These are phyloP conservation scores for Pichia membranifaciens DNA, from an alignment of 805 yeast genomes.

Conservation along the genomic window DNA sequence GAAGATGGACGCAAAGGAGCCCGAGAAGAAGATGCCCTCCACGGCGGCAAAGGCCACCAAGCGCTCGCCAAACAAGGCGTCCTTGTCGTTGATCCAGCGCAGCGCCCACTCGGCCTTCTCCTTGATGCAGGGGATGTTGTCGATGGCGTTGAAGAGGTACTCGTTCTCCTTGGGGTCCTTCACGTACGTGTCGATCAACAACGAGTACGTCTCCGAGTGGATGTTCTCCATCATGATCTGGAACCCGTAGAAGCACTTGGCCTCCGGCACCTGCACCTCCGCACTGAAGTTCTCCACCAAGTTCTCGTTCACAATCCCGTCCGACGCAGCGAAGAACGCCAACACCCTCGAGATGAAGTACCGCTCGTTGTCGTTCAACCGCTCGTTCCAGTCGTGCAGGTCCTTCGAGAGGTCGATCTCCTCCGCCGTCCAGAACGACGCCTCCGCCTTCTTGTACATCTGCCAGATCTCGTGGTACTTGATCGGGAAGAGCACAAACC, in stretches of 20 bases:
- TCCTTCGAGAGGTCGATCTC: conserved; percentile 96
- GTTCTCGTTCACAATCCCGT: conserved; percentile 97
- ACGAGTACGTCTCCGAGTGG: conserved; percentile 94
- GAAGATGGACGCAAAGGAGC: conserved; percentile 96
- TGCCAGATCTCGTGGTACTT: conserved; percentile 98
- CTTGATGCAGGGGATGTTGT: conserved; percentile 91
- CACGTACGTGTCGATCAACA: conserved; percentile 89
- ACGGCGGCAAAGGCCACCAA: conserved; percentile 98
- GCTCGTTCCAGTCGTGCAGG: conserved; percentile 84
- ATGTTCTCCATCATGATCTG: conserved; percentile 99
- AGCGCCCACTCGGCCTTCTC: conserved; percentile 99
- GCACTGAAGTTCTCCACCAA: conserved; percentile 96
- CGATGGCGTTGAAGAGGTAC: conserved; percentile 90
- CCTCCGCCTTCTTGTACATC: conserved; percentile 95
- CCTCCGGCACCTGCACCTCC: conserved; percentile 96
- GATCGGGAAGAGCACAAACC: conserved; percentile 94
- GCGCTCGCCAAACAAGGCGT: conserved; percentile 90
- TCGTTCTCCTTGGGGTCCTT: conserved; percentile 93
- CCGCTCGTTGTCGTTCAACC: conserved; percentile 85
- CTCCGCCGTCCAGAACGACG: conserved; percentile 99
- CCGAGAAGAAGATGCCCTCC: conserved; percentile 97
- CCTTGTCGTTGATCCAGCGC: conserved; percentile 89
- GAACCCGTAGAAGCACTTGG: conserved; percentile 98
- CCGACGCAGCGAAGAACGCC: conserved; percentile 98
- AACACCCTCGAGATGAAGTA: conserved; percentile 87